Conservation (phyloP, 1,284 basidiomycete species). For the Heliocybe sulcata region DNA sequence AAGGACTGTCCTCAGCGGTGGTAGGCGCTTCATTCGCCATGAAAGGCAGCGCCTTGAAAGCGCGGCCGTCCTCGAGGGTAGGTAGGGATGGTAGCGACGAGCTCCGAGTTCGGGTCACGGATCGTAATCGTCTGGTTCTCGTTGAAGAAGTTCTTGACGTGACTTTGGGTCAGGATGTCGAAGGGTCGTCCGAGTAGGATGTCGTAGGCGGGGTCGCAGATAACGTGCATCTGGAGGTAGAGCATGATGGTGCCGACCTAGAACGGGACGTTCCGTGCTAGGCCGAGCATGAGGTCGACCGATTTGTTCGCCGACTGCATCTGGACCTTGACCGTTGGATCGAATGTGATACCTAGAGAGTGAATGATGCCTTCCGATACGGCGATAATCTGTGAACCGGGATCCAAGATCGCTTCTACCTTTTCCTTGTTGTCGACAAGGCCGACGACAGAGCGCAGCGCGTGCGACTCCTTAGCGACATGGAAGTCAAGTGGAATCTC, state of each 20-base stretch:
- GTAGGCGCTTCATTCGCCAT: too few species aligned
- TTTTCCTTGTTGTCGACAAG: slow-evolving; percentile 6
- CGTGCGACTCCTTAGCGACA: slow-evolving; percentile 1
- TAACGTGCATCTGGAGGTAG: neutral
- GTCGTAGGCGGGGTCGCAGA: too few species aligned
- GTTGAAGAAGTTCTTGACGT: slow-evolving; percentile 14
- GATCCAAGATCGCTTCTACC: slow-evolving; percentile 17
- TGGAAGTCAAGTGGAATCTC: neutral
- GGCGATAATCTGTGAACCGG: slow-evolving; percentile 16
- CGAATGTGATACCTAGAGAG: slow-evolving; percentile 12
- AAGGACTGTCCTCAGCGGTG: too few species aligned
- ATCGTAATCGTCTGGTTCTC: slow-evolving; percentile 18
- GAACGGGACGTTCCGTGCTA: slow-evolving; percentile 12
- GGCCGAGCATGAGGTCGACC: slow-evolving; percentile 15
- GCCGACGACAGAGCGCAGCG: slow-evolving; percentile 9
- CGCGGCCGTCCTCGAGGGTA: slow-evolving; percentile 8
- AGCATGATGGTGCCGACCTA: neutral
- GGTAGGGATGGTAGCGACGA: slow-evolving; percentile 15
- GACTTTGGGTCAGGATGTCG: slow-evolving; percentile 16
- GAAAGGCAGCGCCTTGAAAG: neutral
- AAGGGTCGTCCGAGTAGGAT: neutral
- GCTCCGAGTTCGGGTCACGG: slow-evolving; percentile 17
- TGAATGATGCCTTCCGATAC: slow-evolving; percentile 16
- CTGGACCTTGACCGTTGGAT: slow-evolving; percentile 11
- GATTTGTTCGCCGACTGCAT: slow-evolving; percentile 20